phyloP scores from a whole-genome alignment of 179 eudicot genomes.

The Patellifolia procumbens region DNA sequence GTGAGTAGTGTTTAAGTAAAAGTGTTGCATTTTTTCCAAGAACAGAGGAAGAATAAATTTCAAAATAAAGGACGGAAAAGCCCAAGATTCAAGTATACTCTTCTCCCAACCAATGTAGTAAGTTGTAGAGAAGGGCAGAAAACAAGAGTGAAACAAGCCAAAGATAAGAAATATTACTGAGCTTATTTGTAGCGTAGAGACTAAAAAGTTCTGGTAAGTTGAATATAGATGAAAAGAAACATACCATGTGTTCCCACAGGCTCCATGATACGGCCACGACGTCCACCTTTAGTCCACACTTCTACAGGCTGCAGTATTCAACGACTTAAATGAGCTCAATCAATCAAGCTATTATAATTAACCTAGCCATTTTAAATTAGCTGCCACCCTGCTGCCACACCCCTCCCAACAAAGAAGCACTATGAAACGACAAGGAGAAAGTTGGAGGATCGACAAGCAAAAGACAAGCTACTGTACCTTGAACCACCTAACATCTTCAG shows the following conservation, averaged over 20 bases:
- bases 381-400: background rate
- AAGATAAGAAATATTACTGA: background rate
- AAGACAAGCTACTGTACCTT: conserved; percentile 53
- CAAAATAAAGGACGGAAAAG: background rate
- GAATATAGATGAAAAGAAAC: conserved; percentile 13
- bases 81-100: background rate
- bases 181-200: background rate
- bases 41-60: too few species aligned
- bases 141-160: background rate
- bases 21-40: too few species aligned
- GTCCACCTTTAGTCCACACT: conserved; percentile 81
- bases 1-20: too few species aligned
- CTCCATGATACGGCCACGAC: conserved; percentile 92
- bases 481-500: conserved; percentile 98
- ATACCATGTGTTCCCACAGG: conserved; percentile 98
- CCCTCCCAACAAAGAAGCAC: background rate
- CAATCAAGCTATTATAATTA: background rate
- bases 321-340: conserved; percentile 8
- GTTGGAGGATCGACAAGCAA: conserved; percentile 8
- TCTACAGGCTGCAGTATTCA: conserved; percentile 78
- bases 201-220: background rate
- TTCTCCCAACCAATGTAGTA: background rate
- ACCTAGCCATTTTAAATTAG: background rate
- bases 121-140: background rate
- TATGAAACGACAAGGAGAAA: background rate